Base-by-base conservation (phyloP, 1,139 yeast species). In the Maudiozyma humilis region DNA sequence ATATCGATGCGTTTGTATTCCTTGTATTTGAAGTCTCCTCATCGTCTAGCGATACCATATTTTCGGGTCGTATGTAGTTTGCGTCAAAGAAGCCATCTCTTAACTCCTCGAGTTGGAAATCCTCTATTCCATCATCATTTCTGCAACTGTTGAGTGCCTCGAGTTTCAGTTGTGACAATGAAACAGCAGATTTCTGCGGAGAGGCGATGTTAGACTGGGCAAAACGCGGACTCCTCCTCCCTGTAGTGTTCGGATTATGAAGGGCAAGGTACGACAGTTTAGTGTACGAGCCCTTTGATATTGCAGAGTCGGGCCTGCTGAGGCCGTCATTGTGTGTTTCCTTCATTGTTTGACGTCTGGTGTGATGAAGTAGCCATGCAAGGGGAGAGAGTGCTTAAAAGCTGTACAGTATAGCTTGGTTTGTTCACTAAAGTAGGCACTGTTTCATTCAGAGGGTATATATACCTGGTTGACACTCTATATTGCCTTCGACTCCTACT, bases 31-130 rank as follows among this genome's bases (percentile, higher is more conserved):
- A 5, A 8, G 33, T 5, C 4, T 32, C 19, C 36, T 32, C 14
- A 4, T 32, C 33, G 8, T 17, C 38, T 4, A 18, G n/a, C 8
- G 14, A 27, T 12, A 23, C 20, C 7, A 29, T 35, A 17, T 37
- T 43, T 25, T 57, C 59, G 5, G 59, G 68, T 19, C 67, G 67
- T n/a, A 64, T 59, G 47, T 64, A 72, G 1, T 67, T 59, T 0
- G 76, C 71, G 49, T 72, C 76, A 48, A 73, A 73, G 50, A 68
- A 72, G 2, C 76, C 76, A 43, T 69, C 69, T 48, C 77, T 58
- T 19, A 69, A 51, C 48, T 73, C 78, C 43, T 70, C 71, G 15
- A 71, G 44, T 2, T 64, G 68, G 47, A 60, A 68, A 32, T 62
- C 61, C 2, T 63, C 64, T n/a, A 63, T 40, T 0, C 52, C 48